These are phyloP conservation scores for Globisporangium rhizosaccharum DNA, from an alignment of 352 stramenopile species.

Conservation along the genomic window DNA sequence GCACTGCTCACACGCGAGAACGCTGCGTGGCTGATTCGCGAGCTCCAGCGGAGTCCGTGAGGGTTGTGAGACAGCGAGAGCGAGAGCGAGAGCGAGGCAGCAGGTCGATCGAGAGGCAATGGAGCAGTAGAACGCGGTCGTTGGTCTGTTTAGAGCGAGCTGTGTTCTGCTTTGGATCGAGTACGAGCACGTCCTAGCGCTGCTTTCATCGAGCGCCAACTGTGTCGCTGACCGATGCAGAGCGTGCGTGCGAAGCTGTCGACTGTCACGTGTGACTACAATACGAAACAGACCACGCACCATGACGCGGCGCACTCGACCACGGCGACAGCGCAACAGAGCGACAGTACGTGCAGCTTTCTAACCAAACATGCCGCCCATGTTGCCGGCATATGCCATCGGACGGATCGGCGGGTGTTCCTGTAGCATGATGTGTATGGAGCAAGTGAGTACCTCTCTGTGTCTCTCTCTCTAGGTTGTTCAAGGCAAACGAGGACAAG, in stretches of 20 bases:
- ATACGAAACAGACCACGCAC: not conserved
- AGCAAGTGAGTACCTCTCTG: not conserved
- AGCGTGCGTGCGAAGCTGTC: not conserved
- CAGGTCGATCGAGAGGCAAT: not conserved
- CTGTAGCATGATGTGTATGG: slow-evolving; percentile 17
- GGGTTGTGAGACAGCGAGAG: not conserved
- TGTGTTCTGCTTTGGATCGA: not conserved
- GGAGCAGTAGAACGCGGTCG: no score
- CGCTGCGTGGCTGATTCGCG: slow-evolving; percentile 5
- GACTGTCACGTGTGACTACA: not conserved
- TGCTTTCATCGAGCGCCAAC: no score
- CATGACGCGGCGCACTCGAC: not conserved
- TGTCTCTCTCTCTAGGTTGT: not conserved
- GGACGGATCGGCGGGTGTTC: slow-evolving; percentile 85
- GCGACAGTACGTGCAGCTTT: not conserved
- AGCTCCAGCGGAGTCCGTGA: slow-evolving; percentile 11
- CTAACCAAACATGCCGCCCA: slow-evolving; percentile 87
- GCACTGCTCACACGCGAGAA: not conserved
- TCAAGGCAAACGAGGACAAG: not conserved
- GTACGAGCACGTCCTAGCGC: not conserved
- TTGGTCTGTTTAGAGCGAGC: not conserved
- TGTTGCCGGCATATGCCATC: slow-evolving; percentile 89
- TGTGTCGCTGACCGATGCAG: not conserved
- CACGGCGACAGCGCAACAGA: not conserved
- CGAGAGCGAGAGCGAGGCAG: not conserved